Conservation (phyloP, 306 rosid genomes). For the Malus sieversii region DNA sequence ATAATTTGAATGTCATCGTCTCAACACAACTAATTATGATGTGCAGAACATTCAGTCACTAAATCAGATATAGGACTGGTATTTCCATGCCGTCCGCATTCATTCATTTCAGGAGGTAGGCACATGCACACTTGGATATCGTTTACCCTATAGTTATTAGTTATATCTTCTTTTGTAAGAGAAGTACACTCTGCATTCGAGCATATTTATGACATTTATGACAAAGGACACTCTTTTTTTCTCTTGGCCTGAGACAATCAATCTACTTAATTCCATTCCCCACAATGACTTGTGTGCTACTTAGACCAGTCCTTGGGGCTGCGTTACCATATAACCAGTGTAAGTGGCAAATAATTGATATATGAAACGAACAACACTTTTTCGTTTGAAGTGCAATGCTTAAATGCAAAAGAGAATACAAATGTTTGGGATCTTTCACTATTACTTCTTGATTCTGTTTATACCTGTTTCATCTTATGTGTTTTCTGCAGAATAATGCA, state of each 20-base stretch:
- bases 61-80: not conserved
- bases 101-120: not conserved
- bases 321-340: not conserved
- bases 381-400: not conserved
- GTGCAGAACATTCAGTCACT: not conserved
- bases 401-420: not conserved
- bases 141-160: not conserved
- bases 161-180: not conserved
- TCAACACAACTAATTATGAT: not conserved
- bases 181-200: not conserved
- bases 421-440: not conserved
- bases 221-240: not conserved
- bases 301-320: not conserved
- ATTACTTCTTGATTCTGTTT: not conserved
- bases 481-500: not conserved
- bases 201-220: not conserved
- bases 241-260: not conserved
- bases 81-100: not conserved
- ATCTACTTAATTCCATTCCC: not conserved
- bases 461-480: not conserved
- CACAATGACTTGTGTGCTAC: not conserved
- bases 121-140: not conserved
- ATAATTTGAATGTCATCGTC: not conserved
- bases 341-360: not conserved
- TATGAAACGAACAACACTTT: not conserved